Base-by-base conservation (phyloP, 2,329 filamentous ascomycete genomes). In the Trichoderma pleuroti region DNA sequence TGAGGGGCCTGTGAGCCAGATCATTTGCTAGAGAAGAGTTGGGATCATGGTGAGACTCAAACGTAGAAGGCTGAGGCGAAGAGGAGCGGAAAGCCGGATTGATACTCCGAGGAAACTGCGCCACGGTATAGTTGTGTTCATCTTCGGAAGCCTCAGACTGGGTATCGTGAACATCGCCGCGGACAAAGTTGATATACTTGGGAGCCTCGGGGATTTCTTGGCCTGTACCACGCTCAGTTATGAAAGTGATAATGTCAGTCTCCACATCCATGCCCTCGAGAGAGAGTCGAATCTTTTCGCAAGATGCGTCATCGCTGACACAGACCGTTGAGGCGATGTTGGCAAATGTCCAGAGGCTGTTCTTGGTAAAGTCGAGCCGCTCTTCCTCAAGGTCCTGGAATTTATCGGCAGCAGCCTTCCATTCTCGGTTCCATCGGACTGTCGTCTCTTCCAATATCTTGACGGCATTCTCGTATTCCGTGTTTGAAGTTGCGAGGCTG, bases 331-430 rank as follows among this genome's bases (percentile, higher is more conserved):
- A 98, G 1, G 96, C 90, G 76, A 99, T 94, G 80, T 99, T 99
- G 70, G 96, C 95, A 82, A 98, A 99, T 16, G 91, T 95, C 97
- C 96, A 99, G 9, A 99, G 85, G 77, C 96, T 98, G 82, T 93
- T 97, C 85, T 98, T 99, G 74, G 94, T 94, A 79, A 97, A 99
- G 81, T 99, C 96, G 49, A 99, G 87, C 56, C 96, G 88, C 82
- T 99, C 96, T 80, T 99, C 97, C 82, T 99, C 96, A 14, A 99
- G 88, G 77, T 99, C 97, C 84, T 99, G 97, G 81, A 99, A 99
- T 84, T 98, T 99, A 86, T 97, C 97, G 76, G 96, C 97, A 1
- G 95, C 96, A 24, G 93, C 90, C 82, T 98, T 99, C 96, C 96
- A 99, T 80, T 99, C 96, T 76, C 95, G 88, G 79, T 99, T 99